Percentiles rank a stretch among this genome's conserved stretches.
These are phyloP conservation scores for Russula compacta DNA, from an alignment of 768 basidiomycete genomes.

Conservation along the genomic window DNA sequence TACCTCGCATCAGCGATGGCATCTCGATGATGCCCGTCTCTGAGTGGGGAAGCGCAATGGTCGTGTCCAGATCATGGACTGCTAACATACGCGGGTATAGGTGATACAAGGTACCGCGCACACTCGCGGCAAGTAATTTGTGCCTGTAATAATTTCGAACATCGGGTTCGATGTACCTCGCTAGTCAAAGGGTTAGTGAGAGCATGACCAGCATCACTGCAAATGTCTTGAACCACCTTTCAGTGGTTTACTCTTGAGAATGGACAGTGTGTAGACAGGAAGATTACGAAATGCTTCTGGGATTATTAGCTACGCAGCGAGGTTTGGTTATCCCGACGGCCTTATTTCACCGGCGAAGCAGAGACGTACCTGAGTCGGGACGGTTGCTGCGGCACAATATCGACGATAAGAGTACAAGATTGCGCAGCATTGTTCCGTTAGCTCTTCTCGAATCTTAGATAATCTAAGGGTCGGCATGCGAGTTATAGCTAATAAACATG, in stretches of 20 bases:
- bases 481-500: conserved; percentile 48
- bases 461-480: conserved; percentile 52
- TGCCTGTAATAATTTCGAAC: conserved; percentile 84
- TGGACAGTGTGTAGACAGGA: conserved; percentile 69
- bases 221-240: conserved; percentile 47
- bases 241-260: conserved; percentile 86
- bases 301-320: conserved; percentile 63
- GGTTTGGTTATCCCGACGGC: not conserved
- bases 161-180: conserved; percentile 84
- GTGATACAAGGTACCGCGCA: conserved; percentile 61
- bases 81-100: conserved; percentile 87
- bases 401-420: conserved; percentile 80
- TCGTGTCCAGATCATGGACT: conserved; percentile 71
- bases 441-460: conserved; percentile 68
- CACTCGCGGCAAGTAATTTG: conserved; percentile 58
- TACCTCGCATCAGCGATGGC: conserved; percentile 73
- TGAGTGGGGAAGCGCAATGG: conserved; percentile 58
- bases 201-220: not conserved
- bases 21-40: conserved; percentile 49
- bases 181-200: conserved; percentile 31
- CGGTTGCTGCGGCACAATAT: conserved; percentile 76
- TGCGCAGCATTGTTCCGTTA: conserved; percentile 77
- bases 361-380: conserved; percentile 61
- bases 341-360: not conserved
- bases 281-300: conserved; percentile 88